A percentile compares a stretch with the other conserved stretches of the same genome.
Conservation (phyloP, 306 rosid genomes). For the Cucurbita pepo region DNA sequence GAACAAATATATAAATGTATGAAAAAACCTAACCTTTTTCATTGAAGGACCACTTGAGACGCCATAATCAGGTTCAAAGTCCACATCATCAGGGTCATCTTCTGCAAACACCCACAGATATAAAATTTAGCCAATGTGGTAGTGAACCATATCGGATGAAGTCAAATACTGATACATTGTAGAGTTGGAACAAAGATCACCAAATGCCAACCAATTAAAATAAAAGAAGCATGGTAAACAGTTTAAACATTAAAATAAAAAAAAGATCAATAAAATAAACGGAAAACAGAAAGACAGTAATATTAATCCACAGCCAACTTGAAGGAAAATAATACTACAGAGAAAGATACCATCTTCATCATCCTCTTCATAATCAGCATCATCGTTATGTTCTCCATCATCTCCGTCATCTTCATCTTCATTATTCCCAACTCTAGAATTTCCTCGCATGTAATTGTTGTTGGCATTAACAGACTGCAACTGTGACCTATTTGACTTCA, state of each 20-base stretch:
- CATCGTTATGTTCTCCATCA: constrained; percentile 29
- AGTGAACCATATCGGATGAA: neutral
- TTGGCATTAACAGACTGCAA: constrained; percentile 23
- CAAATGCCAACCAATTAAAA: neutral
- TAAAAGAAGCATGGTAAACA: neutral
- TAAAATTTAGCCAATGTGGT: neutral
- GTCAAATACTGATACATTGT: neutral
- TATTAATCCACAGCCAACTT: neutral
- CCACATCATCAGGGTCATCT: constrained; percentile 95
- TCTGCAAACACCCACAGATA: constrained; percentile 33
- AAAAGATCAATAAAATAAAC: neutral
- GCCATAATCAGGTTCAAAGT: constrained; percentile 66
- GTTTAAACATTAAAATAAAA: neutral
- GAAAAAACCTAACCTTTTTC: constrained; percentile 39
- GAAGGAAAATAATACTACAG: neutral
- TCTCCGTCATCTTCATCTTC: constrained; percentile 21
- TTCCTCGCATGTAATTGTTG: constrained; percentile 24
- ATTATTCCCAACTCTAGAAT: constrained; percentile 40
- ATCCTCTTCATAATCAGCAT: constrained; percentile 91
- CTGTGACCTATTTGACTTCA: constrained; percentile 48
- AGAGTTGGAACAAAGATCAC: neutral
- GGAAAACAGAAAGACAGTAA: neutral
- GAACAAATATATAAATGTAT: neutral
- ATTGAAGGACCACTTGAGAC: constrained; percentile 38
- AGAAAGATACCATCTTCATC: constrained; percentile 57